Evolutionary conservation across 2,329 filamentous ascomycete genomes (phyloP).

Genomic region (Laburnicola sp.): DNA sequence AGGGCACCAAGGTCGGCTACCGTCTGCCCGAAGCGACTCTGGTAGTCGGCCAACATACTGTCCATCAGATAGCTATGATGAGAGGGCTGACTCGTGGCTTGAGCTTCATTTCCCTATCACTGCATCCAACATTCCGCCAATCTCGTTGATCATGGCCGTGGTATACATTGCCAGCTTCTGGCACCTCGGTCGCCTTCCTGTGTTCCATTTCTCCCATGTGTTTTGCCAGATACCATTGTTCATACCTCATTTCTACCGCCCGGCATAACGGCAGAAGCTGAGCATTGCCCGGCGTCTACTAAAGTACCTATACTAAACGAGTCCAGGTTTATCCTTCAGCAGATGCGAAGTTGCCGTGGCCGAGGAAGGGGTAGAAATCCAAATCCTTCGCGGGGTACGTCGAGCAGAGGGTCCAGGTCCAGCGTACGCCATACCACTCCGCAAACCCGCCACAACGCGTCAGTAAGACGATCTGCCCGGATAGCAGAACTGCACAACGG

Average conservation of each 20-base stretch:
- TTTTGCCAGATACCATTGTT: constrained; percentile 23
- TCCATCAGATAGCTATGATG: constrained; percentile 27
- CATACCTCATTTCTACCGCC: constrained; percentile 13
- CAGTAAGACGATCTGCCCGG: constrained; percentile 38
- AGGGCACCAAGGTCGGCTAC: constrained; percentile 29
- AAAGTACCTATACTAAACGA: constrained; percentile 34
- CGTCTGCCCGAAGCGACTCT: constrained; percentile 15
- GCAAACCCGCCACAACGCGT: constrained; percentile 22
- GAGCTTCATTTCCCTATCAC: constrained; percentile 39
- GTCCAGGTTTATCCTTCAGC: constrained; percentile 36
- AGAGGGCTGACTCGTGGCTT: constrained; percentile 41
- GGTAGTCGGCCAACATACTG: constrained; percentile 22
- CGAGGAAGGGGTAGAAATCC: constrained; percentile 43
- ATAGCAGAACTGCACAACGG: constrained; percentile 37
- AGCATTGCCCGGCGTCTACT: constrained; percentile 22
- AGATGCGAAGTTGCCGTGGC: constrained; percentile 43
- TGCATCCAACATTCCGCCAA: constrained; percentile 17
- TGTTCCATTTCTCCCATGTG: constrained; percentile 14
- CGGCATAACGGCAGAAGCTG: constrained; percentile 30
- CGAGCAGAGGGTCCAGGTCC: constrained; percentile 31
- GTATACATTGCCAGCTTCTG: constrained; percentile 21
- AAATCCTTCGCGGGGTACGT: constrained; percentile 30
- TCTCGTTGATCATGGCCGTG: constrained; percentile 18
- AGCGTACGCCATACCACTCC: constrained; percentile 25
- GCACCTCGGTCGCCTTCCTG: constrained; percentile 4